Evolutionary conservation across 2,329 filamentous ascomycete species (phyloP).

Genomic region (Xylaria sp.): DNA sequence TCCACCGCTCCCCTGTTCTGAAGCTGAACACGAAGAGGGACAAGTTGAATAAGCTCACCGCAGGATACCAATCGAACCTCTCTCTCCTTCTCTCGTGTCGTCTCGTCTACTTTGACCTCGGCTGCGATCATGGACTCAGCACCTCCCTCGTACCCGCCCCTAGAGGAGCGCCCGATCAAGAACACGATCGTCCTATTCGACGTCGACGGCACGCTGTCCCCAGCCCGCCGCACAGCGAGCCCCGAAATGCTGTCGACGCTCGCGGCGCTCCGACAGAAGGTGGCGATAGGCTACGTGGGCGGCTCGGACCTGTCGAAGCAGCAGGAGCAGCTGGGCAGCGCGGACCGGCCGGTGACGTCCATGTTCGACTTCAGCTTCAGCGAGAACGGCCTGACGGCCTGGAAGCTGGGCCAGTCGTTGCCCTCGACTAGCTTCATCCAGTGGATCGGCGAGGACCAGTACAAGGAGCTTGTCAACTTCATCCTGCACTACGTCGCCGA

Average conservation of each 20-base stretch:
- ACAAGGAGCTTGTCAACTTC: conserved; percentile 81
- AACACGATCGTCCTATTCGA: conserved; percentile 97
- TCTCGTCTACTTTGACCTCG: not conserved
- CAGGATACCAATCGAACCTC: not conserved
- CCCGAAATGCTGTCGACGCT: conserved; percentile 88
- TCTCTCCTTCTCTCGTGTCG: not conserved
- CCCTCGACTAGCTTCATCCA: conserved; percentile 87
- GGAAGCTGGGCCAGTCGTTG: conserved; percentile 81
- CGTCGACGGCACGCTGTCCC: conserved; percentile 92
- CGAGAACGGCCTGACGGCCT: conserved; percentile 95
- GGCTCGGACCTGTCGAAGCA: conserved; percentile 94
- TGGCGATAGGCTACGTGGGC: conserved; percentile 91
- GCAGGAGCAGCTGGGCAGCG: conserved; percentile 89
- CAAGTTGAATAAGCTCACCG: not conserved
- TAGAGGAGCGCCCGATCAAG: conserved; percentile 86
- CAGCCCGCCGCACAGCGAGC: conserved; percentile 77
- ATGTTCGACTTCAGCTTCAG: conserved; percentile 98
- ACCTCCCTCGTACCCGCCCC: conserved; percentile 70
- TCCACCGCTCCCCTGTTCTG: not conserved
- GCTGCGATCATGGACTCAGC: conserved; percentile 55
- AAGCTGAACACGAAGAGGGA: not conserved
- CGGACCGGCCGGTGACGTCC: conserved; percentile 74
- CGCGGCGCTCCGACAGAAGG: conserved; percentile 82
- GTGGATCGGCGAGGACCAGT: conserved; percentile 86
- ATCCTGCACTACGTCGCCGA: conserved; percentile 86